Percentiles rank a stretch among this genome's conserved stretches.
Conservation (phyloP, 176 grass and related monocot genomes). For the Triticum turgidum region DNA sequence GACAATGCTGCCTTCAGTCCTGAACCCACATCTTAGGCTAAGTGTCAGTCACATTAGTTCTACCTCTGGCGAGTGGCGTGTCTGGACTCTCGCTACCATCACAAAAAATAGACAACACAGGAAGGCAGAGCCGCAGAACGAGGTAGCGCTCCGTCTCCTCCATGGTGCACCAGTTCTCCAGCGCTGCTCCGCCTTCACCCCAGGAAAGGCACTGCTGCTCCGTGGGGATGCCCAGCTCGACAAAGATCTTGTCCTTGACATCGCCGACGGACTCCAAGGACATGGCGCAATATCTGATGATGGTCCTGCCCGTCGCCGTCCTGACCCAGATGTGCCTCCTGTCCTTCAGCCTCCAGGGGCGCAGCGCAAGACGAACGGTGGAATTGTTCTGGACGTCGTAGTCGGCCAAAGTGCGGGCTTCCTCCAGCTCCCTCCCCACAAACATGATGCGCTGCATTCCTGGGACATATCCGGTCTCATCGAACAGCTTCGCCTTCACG, state of each 20-base stretch:
- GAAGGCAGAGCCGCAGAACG: neutral
- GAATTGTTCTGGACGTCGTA: neutral
- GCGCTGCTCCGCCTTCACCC: neutral
- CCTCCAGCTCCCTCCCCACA: neutral
- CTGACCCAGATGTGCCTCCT: neutral
- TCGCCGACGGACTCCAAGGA: neutral
- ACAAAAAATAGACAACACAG: too few relatives aligned
- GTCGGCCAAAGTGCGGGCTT: neutral
- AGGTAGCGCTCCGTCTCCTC: neutral
- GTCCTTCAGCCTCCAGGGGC: neutral
- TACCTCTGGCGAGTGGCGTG: too few relatives aligned
- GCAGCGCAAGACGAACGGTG: neutral
- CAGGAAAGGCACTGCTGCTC: neutral
- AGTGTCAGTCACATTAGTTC: too few relatives aligned
- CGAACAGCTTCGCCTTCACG: neutral
- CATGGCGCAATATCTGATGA: neutral
- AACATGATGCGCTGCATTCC: neutral
- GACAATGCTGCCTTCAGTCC: too few relatives aligned
- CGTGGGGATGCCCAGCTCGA: neutral
- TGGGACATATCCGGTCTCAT: neutral
- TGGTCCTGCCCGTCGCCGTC: neutral
- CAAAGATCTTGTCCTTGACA: neutral
- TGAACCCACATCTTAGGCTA: too few relatives aligned
- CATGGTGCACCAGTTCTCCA: neutral
- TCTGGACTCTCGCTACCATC: too few relatives aligned